phyloP scores from a whole-genome alignment of 805 yeast genomes.

The Wickerhamomyces silvicola region DNA sequence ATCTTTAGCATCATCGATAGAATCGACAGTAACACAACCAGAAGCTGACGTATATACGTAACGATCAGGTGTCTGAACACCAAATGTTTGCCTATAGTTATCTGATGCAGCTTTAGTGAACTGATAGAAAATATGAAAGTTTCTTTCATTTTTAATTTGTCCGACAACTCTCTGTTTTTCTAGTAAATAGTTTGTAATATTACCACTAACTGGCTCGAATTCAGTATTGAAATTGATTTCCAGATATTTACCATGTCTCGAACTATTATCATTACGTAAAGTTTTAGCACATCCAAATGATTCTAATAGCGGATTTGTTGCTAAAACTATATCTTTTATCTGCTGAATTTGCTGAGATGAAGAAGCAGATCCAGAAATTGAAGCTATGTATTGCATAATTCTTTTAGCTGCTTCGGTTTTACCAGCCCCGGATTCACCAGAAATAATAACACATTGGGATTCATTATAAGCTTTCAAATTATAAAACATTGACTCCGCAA shows the following conservation, averaged over 20 bases:
- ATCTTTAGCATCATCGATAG: slow-evolving; percentile 78
- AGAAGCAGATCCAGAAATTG: slow-evolving; percentile 67
- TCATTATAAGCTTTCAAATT: slow-evolving; percentile 91
- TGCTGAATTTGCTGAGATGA: slow-evolving; percentile 67
- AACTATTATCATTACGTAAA: slow-evolving; percentile 79
- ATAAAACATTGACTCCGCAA: slow-evolving; percentile 95
- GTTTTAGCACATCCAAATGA: slow-evolving; percentile 94
- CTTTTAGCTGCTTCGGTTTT: slow-evolving; percentile 97
- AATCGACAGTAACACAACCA: slow-evolving; percentile 78
- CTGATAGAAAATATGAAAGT: slow-evolving; percentile 96
- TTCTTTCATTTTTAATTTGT: slow-evolving; percentile 87
- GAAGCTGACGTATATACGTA: slow-evolving; percentile 85
- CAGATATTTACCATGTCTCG: slow-evolving; percentile 89
- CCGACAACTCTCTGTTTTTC: slow-evolving; percentile 98
- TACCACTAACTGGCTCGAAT: slow-evolving; percentile 90
- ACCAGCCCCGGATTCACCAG: slow-evolving; percentile 98
- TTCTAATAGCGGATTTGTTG: slow-evolving; percentile 89
- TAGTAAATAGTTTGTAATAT: slow-evolving; percentile 87
- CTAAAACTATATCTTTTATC: slow-evolving; percentile 95
- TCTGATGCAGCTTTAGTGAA: slow-evolving; percentile 88
- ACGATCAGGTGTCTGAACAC: slow-evolving; percentile 91
- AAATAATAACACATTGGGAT: slow-evolving; percentile 93
- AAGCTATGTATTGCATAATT: slow-evolving; percentile 94
- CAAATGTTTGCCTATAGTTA: slow-evolving; percentile 72
- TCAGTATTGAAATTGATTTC: slow-evolving; percentile 80